These are phyloP conservation scores for Plantago ovata DNA, from an alignment of 257 asterid genomes.

Conservation along the genomic window DNA sequence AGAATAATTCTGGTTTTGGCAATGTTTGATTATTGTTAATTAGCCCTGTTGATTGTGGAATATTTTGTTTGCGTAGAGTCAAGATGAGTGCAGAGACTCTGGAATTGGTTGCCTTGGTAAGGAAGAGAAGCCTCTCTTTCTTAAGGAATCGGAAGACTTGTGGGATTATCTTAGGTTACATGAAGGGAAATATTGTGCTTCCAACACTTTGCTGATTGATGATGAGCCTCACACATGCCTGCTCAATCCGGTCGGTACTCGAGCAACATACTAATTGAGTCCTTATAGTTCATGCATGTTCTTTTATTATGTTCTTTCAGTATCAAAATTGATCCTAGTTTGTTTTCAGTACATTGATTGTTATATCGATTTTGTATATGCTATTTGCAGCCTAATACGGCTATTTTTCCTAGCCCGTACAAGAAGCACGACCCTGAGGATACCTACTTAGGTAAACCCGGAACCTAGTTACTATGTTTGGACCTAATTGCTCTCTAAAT, in stretches of 20 bases:
- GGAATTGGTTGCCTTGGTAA: constrained; percentile 30
- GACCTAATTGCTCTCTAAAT: background rate
- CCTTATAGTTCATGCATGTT: no score
- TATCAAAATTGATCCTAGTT: background rate
- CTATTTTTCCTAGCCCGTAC: constrained; percentile 36
- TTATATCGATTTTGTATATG: background rate
- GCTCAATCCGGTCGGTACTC: constrained; percentile 38
- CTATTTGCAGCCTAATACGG: constrained; percentile 45
- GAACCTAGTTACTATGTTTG: background rate
- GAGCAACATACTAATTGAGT: no score
- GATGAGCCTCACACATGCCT: constrained; percentile 47
- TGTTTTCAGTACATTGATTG: background rate
- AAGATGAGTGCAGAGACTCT: constrained; percentile 46
- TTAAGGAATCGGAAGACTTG: constrained; percentile 38
- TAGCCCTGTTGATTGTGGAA: no score
- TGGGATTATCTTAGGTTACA: constrained; percentile 30
- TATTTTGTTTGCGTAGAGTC: constrained; percentile 31
- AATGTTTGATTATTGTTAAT: no score
- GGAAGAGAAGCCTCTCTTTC: constrained; percentile 42
- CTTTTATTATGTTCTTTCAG: no score
- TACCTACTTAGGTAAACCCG: constrained; percentile 31
- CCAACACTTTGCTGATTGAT: constrained; percentile 50
- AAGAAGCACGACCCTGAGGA: constrained; percentile 31
- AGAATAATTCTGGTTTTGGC: no score
- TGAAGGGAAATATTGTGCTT: constrained; percentile 38